Evolutionary conservation across 192 early-diverging fungal genomes (phyloP), one percentile per base, ranked within the genome.

Genomic region (Linnemannia schmuckeri): DNA sequence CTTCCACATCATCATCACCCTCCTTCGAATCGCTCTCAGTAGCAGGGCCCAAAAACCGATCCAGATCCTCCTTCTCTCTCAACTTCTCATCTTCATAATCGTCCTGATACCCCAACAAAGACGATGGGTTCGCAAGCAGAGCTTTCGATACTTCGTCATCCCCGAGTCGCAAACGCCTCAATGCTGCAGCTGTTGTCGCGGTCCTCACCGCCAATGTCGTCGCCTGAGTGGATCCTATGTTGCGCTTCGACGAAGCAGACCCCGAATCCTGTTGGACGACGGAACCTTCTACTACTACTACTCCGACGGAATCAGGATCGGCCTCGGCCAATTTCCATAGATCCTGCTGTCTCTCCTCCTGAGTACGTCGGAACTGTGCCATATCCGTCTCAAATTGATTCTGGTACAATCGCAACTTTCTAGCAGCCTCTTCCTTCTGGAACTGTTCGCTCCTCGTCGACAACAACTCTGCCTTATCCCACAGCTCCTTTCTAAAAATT

Each of bases 371-470:
- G 41, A 87, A 87, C 20, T 57, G 70, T 7, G 44, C 85, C 85
- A 87, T 87, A 49, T 87, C 85, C 20, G 79, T 76, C 35, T 87
- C 76, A 46, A 87, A 87, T 33, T 81, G 79, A n/a, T 70, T 87
- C 49, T 87, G 79, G 35, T 87, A 87, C 13, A 63, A 68, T 24
- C 38, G 30, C 15, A 87, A 47, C 49, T 87, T 87, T 20, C 85
- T 54, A 1, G 66, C 80, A 2, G 85, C 75, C 44, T 87, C 85
- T 70, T 87, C 85, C 30, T 81, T 81, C 24, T 87, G 85, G 44
- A 81, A 81, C 54, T 87, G 85, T 42, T 78, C 72, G 35, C 76
- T 81, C 27, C 85, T 74, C 1, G 37, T 78, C 18, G 85, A 80
- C 8, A 87, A 42, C 37, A 81, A 27, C 52, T 87, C 85, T 10